A percentile compares a stretch with the other conserved stretches of the same genome.
phyloP scores from a whole-genome alignment of 148 eudicot genomes.

The Oxyria digyna region DNA sequence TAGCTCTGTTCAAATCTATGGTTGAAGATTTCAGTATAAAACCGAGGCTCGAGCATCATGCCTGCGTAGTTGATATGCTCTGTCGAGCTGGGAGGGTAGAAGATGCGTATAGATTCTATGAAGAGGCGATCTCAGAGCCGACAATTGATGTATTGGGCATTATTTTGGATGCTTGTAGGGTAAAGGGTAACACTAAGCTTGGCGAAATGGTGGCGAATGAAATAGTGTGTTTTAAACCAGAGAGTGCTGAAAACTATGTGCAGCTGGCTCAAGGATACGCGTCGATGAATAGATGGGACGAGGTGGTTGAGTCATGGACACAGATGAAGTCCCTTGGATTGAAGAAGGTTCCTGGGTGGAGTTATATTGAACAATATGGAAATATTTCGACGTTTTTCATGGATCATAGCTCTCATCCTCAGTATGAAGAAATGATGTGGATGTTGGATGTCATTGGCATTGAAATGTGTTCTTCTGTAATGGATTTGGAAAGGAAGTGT shows the following conservation, averaged over 20 bases:
- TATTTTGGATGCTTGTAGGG: slow-evolving; percentile 71
- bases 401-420: slow-evolving; percentile 58
- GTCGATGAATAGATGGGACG: slow-evolving; percentile 72
- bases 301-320: slow-evolving; percentile 56
- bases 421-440: slow-evolving; percentile 31
- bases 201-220: slow-evolving; percentile 43
- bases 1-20: slow-evolving; percentile 55
- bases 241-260: slow-evolving; percentile 56
- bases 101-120: slow-evolving; percentile 60
- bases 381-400: slow-evolving; percentile 51
- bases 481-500: neutral
- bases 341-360: slow-evolving; percentile 80
- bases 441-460: slow-evolving; percentile 35
- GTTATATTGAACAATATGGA: slow-evolving; percentile 60
- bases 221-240: slow-evolving; percentile 32
- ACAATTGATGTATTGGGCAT: slow-evolving; percentile 63
- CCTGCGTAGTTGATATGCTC: slow-evolving; percentile 81
- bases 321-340: slow-evolving; percentile 79
- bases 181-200: slow-evolving; percentile 39
- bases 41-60: slow-evolving; percentile 65
- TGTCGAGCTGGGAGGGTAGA: slow-evolving; percentile 71
- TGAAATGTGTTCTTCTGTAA: slow-evolving; percentile 19
- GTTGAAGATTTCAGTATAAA: slow-evolving; percentile 30
- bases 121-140: slow-evolving; percentile 38
- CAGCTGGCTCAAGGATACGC: slow-evolving; percentile 75